A percentile compares a stretch with the other conserved stretches of the same genome.
phyloP scores from a whole-genome alignment of 2,329 filamentous ascomycete genomes.

The Tolypocladium tropicale region DNA sequence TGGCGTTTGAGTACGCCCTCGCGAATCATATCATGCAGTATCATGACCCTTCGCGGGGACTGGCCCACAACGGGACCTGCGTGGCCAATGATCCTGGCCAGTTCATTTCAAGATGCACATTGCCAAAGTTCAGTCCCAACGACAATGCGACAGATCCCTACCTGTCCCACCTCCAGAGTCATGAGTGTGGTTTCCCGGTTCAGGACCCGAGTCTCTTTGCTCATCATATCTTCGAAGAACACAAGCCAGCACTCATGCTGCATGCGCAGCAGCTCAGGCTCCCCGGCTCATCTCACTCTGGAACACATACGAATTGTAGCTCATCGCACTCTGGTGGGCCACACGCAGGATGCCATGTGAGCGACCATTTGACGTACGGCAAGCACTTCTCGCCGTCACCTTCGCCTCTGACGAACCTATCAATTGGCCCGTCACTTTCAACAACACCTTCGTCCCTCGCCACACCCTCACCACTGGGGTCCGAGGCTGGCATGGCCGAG shows the following conservation, averaged over 20 bases:
- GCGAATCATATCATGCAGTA: slow-evolving; percentile 19
- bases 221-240: slow-evolving; percentile 18
- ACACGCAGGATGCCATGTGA: slow-evolving; percentile 1
- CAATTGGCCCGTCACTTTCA: slow-evolving; percentile 11
- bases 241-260: slow-evolving; percentile 8
- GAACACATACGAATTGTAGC: neutral
- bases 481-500: slow-evolving; percentile 7
- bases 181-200: slow-evolving; percentile 17
- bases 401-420: slow-evolving; percentile 13
- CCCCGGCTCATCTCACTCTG: neutral
- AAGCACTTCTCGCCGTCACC: slow-evolving; percentile 11
- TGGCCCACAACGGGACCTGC: slow-evolving; percentile 13
- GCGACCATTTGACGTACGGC: neutral
- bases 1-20: slow-evolving; percentile 13
- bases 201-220: slow-evolving; percentile 16
- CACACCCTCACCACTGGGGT: slow-evolving; percentile 16
- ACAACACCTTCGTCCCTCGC: slow-evolving; percentile 16
- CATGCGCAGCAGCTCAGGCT: slow-evolving; percentile 6
- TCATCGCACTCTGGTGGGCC: neutral
- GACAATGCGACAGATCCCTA: slow-evolving; percentile 7
- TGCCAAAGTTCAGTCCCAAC: slow-evolving; percentile 12
- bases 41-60: slow-evolving; percentile 14
- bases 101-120: slow-evolving; percentile 14
- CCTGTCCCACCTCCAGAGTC: slow-evolving; percentile 7
- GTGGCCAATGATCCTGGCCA: slow-evolving; percentile 15